phyloP scores from a whole-genome alignment of 2,329 filamentous ascomycete genomes.

The Helotiales sp. region DNA sequence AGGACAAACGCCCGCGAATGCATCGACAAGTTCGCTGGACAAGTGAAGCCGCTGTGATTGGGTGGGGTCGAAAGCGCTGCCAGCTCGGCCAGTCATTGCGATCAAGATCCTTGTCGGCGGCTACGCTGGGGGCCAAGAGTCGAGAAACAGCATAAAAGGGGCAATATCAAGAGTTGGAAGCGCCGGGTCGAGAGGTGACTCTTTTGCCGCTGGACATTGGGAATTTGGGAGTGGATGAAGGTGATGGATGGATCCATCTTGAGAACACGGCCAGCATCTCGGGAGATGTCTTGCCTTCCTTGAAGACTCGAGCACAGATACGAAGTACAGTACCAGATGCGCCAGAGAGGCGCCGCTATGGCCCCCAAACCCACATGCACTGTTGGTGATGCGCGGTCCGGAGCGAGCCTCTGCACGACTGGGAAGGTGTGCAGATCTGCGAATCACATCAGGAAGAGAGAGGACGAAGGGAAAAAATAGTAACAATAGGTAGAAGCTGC shows the following conservation, averaged over 20 bases:
- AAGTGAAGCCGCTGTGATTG: constrained; percentile 17
- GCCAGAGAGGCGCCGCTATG: background rate
- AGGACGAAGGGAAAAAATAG: too few species aligned
- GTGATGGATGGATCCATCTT: background rate
- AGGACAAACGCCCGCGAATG: constrained; percentile 12
- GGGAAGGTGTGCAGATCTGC: too few species aligned
- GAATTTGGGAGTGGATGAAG: background rate
- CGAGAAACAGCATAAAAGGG: background rate
- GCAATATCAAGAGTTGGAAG: background rate
- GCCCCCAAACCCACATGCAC: background rate
- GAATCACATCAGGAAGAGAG: too few species aligned
- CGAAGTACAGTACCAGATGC: too few species aligned
- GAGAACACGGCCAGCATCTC: background rate
- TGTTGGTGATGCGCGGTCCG: too few species aligned
- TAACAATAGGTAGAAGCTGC: too few species aligned
- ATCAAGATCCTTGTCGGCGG: constrained; percentile 12
- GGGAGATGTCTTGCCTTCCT: background rate
- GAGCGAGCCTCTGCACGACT: too few species aligned
- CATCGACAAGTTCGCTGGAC: constrained; percentile 4
- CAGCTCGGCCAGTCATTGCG: constrained; percentile 14
- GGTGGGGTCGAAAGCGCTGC: constrained; percentile 19
- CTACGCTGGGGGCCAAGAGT: constrained; percentile 4
- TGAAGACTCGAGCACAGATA: background rate
- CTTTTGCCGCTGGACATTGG: background rate
- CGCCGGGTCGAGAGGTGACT: background rate